Evolutionary conservation across 2,329 filamentous ascomycete species (phyloP).

Genomic region (Ophiocordyceps camponoti-saundersi): DNA sequence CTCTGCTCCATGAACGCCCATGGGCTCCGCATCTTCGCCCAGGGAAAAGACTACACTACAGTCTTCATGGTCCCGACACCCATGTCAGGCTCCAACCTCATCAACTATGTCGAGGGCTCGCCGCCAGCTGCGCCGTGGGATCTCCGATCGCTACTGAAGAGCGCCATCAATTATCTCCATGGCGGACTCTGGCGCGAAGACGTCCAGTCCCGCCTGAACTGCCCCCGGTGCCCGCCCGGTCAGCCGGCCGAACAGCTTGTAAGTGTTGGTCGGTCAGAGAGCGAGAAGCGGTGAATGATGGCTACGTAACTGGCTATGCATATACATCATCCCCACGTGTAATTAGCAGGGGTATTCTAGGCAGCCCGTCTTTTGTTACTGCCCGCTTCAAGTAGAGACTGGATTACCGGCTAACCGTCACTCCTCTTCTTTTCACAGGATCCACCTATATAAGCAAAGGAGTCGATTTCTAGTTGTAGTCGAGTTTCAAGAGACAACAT

Average conservation of each 20-base stretch:
- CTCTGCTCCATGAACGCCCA: background rate
- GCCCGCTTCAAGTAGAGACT: too few species aligned
- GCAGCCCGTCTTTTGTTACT: too few species aligned
- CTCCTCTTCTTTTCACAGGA: too few species aligned
- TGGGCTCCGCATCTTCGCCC: background rate
- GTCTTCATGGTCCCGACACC: background rate
- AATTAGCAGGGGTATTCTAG: too few species aligned
- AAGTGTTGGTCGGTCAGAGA: background rate
- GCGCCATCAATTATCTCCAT: background rate
- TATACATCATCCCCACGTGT: too few species aligned
- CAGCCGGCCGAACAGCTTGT: background rate
- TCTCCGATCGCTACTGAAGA: background rate
- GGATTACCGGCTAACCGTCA: too few species aligned
- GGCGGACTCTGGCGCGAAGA: background rate
- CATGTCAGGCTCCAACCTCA: background rate
- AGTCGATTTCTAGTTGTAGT: too few species aligned
- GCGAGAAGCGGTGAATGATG: too few species aligned
- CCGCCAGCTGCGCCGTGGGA: background rate
- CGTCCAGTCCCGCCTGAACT: background rate
- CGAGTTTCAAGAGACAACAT: too few species aligned
- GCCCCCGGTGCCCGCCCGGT: background rate
- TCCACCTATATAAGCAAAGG: too few species aligned
- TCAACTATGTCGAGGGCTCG: background rate
- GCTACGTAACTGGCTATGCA: too few species aligned
- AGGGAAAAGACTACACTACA: background rate